phyloP scores from a whole-genome alignment of 225 moss, liverwort and hornwort species.

The Sphagnum contortum region DNA sequence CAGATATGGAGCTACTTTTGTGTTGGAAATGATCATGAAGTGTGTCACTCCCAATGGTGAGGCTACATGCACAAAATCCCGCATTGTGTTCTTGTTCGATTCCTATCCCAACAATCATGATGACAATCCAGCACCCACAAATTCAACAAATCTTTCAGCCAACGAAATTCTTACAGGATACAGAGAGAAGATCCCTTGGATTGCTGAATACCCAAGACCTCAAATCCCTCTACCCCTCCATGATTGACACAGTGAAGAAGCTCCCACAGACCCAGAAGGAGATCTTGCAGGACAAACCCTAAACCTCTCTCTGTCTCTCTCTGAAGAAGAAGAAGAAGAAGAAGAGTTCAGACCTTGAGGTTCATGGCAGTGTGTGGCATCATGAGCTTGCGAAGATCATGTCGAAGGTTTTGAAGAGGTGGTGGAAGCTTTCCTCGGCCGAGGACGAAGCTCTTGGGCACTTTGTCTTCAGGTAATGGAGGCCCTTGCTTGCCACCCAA shows the following conservation, averaged over 20 bases:
- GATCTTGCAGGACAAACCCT: no score
- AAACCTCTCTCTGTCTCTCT: no score
- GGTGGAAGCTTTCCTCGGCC: conserved; percentile 72
- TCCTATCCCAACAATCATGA: conserved; percentile 29
- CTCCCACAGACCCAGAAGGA: background rate
- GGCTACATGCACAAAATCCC: conserved; percentile 97
- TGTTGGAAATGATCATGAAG: conserved; percentile 79
- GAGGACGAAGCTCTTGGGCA: conserved; percentile 90
- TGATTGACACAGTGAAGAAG: no score
- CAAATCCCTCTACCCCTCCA: background rate
- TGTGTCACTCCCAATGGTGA: conserved; percentile 94
- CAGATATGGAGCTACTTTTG: conserved; percentile 68
- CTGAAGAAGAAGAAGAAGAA: background rate
- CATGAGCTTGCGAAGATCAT: conserved; percentile 86
- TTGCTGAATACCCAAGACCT: no score
- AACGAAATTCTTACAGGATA: background rate
- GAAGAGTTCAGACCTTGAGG: conserved; percentile 37
- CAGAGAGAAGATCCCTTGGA: background rate
- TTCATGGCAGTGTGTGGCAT: conserved; percentile 78
- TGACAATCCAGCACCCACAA: background rate
- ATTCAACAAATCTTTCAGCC: background rate
- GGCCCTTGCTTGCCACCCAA: conserved; percentile 44
- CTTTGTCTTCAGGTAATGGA: conserved; percentile 48
- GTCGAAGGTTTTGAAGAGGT: conserved; percentile 58
- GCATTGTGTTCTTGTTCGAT: conserved; percentile 66